Evolutionary conservation across 1,284 basidiomycete species (phyloP).

Genomic region (Austroboletus niveus): DNA sequence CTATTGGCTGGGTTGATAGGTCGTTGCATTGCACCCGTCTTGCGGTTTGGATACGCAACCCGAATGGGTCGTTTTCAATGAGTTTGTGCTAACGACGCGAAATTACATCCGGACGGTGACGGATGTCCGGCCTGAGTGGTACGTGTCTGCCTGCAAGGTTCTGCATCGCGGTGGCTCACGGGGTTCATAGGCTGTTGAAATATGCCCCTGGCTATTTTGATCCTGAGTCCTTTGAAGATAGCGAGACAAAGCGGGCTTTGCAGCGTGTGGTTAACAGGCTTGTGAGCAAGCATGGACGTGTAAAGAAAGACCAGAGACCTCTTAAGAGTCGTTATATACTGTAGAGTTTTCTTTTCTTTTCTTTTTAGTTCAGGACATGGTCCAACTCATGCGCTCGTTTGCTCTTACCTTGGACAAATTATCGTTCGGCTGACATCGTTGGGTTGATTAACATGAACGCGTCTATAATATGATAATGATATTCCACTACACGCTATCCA

Average conservation of each 20-base stretch:
- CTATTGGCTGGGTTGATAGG: constrained; percentile 39
- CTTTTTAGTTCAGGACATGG: too few relatives aligned
- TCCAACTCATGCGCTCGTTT: too few relatives aligned
- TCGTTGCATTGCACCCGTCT: constrained; percentile 91
- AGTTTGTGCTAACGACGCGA: constrained; percentile 91
- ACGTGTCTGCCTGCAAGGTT: constrained; percentile 23
- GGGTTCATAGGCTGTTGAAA: constrained; percentile 70
- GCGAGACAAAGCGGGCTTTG: background rate
- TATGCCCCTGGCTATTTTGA: constrained; percentile 45
- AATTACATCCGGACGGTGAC: constrained; percentile 92
- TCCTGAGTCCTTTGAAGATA: background rate
- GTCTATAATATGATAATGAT: too few relatives aligned
- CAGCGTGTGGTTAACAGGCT: background rate
- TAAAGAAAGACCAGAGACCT: background rate
- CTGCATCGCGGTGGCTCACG: background rate
- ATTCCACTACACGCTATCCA: too few relatives aligned
- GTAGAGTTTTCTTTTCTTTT: too few relatives aligned
- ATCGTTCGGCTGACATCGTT: too few relatives aligned
- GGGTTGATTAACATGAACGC: too few relatives aligned
- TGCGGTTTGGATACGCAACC: constrained; percentile 92
- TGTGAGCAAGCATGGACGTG: background rate
- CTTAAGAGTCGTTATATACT: background rate
- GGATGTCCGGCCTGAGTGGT: constrained; percentile 90
- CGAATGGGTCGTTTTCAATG: constrained; percentile 98
- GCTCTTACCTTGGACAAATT: too few relatives aligned